Percentiles rank a stretch among this genome's conserved stretches.
Conservation (phyloP, 371 early-diverging fungal genomes). For the Zychaea mexicana region DNA sequence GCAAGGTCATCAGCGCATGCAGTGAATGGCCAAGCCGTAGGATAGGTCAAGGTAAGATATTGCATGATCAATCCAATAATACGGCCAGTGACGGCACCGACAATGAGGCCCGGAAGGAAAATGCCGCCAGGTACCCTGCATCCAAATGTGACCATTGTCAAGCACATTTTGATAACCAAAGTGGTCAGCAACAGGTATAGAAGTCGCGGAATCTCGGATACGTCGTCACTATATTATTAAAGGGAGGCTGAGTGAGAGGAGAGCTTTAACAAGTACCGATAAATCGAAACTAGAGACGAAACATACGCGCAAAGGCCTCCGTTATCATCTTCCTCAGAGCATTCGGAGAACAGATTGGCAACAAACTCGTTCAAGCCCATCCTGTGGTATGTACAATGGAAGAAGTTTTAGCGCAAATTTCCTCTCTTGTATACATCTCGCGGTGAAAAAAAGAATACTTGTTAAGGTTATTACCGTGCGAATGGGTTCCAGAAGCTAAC, state of each 20-base stretch:
- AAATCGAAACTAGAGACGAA: not conserved
- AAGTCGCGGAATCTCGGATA: constrained; percentile 41
- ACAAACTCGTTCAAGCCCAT: constrained; percentile 80
- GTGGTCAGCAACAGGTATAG: constrained; percentile 62
- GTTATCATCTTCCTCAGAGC: constrained; percentile 58
- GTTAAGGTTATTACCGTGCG: constrained; percentile 63
- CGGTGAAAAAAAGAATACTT: too few relatives aligned
- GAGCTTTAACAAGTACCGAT: too few relatives aligned
- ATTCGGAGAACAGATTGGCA: constrained; percentile 82
- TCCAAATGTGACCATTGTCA: constrained; percentile 84
- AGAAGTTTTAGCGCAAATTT: not conserved
- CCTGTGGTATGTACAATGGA: constrained; percentile 31
- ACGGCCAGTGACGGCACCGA: constrained; percentile 91
- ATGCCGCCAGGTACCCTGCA: constrained; percentile 88
- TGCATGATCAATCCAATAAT: constrained; percentile 89
- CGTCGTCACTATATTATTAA: constrained; percentile 15
- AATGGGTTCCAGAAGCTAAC: constrained; percentile 79
- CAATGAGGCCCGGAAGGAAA: constrained; percentile 90
- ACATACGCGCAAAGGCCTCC: constrained; percentile 69
- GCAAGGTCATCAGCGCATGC: constrained; percentile 56
- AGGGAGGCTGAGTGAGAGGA: too few relatives aligned
- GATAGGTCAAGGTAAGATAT: constrained; percentile 54
- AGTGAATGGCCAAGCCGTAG: constrained; percentile 62
- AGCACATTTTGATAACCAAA: constrained; percentile 62
- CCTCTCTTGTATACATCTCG: too few relatives aligned